Evolutionary conservation across 2,329 filamentous ascomycete genomes (phyloP).

Genomic region (Sporothrix globosa): DNA sequence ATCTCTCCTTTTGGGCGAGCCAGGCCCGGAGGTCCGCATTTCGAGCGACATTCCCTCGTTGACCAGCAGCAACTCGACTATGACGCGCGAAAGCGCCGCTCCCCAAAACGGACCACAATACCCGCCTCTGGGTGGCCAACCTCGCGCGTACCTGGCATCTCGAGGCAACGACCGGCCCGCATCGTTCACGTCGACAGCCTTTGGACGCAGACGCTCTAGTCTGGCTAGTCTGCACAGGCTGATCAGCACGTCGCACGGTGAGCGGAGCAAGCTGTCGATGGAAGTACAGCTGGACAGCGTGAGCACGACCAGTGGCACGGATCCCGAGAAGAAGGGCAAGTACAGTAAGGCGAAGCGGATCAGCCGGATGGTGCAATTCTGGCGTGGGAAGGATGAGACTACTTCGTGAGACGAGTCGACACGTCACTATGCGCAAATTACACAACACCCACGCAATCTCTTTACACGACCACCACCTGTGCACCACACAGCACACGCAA

Average conservation of each 20-base stretch:
- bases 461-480: neutral
- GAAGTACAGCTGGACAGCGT: constrained; percentile 60
- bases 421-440: neutral
- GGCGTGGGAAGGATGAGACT: constrained; percentile 62
- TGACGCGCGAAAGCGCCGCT: constrained; percentile 68
- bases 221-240: constrained; percentile 76
- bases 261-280: constrained; percentile 73
- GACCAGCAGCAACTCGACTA: constrained; percentile 76
- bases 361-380: constrained; percentile 77
- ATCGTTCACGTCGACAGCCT: constrained; percentile 64
- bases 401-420: neutral
- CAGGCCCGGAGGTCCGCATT: constrained; percentile 70
- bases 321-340: constrained; percentile 62
- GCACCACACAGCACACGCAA: neutral
- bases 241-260: constrained; percentile 73
- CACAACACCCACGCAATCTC: neutral
- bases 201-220: constrained; percentile 73
- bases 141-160: constrained; percentile 54
- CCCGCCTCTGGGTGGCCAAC: constrained; percentile 48
- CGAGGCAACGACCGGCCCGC: constrained; percentile 60
- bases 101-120: constrained; percentile 48
- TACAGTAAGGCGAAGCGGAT: constrained; percentile 69
- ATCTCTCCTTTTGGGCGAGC: constrained; percentile 72
- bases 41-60: constrained; percentile 72
- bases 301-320: constrained; percentile 36